These are phyloP conservation scores for Rhizophora mangle DNA, from an alignment of 345 rosid genomes.

Conservation along the genomic window DNA sequence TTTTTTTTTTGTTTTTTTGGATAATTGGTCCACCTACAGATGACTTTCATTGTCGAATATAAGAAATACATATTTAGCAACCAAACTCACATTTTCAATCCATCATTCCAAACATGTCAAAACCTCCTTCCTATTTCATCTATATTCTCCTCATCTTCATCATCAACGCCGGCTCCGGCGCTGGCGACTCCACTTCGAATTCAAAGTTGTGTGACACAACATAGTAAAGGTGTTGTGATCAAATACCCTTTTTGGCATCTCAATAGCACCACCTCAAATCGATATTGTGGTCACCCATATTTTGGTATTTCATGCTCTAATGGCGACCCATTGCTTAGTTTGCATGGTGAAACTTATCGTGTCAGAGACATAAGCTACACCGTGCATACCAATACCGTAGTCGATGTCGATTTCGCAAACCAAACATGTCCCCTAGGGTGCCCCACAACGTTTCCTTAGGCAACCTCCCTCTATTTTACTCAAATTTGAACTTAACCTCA, in stretches of 20 bases:
- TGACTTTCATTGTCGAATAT: too few species aligned
- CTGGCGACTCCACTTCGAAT: background rate
- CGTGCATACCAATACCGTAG: background rate
- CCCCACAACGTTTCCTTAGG: slow-evolving; percentile 20
- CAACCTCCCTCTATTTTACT: slow-evolving; percentile 15
- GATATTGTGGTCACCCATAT: slow-evolving; percentile 19
- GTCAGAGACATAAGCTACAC: slow-evolving; percentile 18
- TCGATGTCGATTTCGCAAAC: slow-evolving; percentile 1
- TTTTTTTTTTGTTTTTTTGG: too few species aligned
- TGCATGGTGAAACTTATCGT: background rate
- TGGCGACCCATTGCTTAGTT: background rate
- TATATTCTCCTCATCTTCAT: background rate
- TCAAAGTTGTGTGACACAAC: background rate
- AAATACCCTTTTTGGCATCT: background rate
- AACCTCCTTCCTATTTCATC: background rate
- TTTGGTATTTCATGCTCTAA: slow-evolving; percentile 23
- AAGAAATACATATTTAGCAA: too few species aligned
- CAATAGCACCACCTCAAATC: background rate
- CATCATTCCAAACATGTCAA: background rate
- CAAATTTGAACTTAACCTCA: slow-evolving; percentile 17
- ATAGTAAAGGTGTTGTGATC: background rate
- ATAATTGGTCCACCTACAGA: too few species aligned
- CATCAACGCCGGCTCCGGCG: background rate
- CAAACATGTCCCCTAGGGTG: slow-evolving; percentile 22
- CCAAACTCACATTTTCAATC: too few species aligned